Evolutionary conservation across 208 protist species (phyloP).

Genomic region (Acanthamoeba royreba): DNA sequence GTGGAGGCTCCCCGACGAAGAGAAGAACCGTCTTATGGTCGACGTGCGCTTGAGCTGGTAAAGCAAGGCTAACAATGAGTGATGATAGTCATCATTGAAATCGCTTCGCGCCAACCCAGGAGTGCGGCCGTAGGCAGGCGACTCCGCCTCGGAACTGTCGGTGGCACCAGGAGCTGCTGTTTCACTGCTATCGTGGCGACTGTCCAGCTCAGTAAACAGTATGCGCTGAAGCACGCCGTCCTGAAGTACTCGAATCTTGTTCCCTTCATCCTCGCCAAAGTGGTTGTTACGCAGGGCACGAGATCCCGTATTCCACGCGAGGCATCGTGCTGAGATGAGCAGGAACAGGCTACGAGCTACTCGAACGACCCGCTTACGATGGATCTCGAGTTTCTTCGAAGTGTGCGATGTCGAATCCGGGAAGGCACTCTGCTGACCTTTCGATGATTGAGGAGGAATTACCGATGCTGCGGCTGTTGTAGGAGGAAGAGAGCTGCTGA

Average conservation of each 20-base stretch:
- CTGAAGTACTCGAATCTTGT: background rate
- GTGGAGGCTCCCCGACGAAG: background rate
- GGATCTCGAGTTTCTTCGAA: background rate
- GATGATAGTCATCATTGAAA: background rate
- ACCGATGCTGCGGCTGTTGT: background rate
- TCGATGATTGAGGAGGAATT: background rate
- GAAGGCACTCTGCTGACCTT: no score
- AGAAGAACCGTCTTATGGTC: background rate
- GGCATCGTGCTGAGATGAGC: background rate
- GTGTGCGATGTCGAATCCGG: background rate
- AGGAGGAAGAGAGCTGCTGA: background rate
- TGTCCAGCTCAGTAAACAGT: background rate
- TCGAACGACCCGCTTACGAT: background rate
- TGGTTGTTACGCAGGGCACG: background rate
- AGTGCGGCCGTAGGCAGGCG: no score
- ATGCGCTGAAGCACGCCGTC: background rate
- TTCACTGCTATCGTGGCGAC: background rate
- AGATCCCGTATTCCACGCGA: background rate
- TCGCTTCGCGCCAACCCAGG: no score
- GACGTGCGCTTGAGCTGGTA: constrained; percentile 26
- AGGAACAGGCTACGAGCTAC: background rate
- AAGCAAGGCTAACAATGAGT: background rate
- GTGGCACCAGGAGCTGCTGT: no score
- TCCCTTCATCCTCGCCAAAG: background rate
- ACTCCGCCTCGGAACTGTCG: background rate